These are phyloP conservation scores for Alternaria novae-zelandiae DNA, from an alignment of 2,329 filamentous ascomycete species.

Conservation along the genomic window DNA sequence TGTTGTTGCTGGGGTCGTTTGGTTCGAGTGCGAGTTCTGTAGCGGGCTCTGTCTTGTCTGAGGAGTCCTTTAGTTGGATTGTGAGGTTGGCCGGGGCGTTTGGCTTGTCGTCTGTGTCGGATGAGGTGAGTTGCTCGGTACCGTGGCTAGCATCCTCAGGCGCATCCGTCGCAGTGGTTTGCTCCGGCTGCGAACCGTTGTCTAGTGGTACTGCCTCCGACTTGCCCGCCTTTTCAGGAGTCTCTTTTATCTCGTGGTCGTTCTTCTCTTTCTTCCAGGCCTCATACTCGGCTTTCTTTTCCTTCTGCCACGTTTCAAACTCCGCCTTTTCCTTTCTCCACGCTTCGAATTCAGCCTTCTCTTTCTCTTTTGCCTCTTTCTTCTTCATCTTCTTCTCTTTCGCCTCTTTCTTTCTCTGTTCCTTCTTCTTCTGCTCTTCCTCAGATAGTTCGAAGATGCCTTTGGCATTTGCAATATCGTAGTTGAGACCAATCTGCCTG, in stretches of 20 bases:
- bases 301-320: constrained; percentile 38
- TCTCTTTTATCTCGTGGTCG: constrained; percentile 15
- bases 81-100: background rate
- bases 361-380: constrained; percentile 40
- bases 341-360: constrained; percentile 38
- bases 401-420: constrained; percentile 44
- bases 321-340: constrained; percentile 42
- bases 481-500: constrained; percentile 69
- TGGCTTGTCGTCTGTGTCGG: background rate
- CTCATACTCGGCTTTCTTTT: constrained; percentile 38
- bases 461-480: constrained; percentile 73
- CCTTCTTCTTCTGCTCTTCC: constrained; percentile 50
- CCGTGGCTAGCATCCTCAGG: background rate
- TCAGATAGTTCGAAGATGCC: constrained; percentile 61
- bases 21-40: background rate
- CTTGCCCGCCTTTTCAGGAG: constrained; percentile 12
- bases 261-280: constrained; percentile 41
- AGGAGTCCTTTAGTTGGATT: background rate
- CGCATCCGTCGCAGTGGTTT: background rate
- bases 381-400: constrained; percentile 38
- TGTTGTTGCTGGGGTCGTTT: background rate
- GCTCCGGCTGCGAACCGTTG: background rate
- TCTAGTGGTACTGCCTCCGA: background rate
- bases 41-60: background rate
- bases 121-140: background rate